A percentile compares a stretch with the other conserved stretches of the same genome.
phyloP scores from a whole-genome alignment of 768 basidiomycete species.

The Boletus speciosus region DNA sequence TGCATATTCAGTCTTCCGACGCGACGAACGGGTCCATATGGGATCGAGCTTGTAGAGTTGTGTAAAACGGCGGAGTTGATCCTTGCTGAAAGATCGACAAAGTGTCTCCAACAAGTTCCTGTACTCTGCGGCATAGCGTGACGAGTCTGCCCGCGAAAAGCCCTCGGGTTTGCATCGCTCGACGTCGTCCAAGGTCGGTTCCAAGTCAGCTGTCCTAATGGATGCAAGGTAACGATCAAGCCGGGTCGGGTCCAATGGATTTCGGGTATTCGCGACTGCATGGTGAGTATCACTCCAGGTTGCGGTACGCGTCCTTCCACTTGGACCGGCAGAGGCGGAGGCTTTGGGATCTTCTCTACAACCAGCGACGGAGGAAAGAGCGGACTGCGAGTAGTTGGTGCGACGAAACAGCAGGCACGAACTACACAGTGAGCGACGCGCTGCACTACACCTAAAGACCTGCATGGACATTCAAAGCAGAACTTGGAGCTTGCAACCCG shows the following conservation, averaged over 20 bases:
- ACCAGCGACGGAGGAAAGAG: constrained; percentile 10
- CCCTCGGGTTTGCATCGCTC: constrained; percentile 50
- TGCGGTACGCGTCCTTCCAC: not conserved
- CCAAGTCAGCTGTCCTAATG: constrained; percentile 42
- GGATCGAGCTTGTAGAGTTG: constrained; percentile 43
- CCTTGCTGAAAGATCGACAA: constrained; percentile 57
- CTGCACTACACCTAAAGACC: constrained; percentile 12
- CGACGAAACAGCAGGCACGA: constrained; percentile 13
- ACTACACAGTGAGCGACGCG: constrained; percentile 18
- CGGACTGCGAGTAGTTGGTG: constrained; percentile 26
- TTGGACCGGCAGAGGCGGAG: constrained; percentile 1
- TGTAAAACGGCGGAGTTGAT: constrained; percentile 57
- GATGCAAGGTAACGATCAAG: constrained; percentile 57
- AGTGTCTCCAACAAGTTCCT: constrained; percentile 50
- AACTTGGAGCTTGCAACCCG: not conserved
- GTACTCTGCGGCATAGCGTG: constrained; percentile 52
- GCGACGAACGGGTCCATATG: constrained; percentile 31
- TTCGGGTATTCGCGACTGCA: constrained; percentile 9
- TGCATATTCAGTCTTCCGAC: constrained; percentile 41
- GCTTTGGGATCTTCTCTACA: constrained; percentile 2
- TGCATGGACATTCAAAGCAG: constrained; percentile 19
- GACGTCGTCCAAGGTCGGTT: constrained; percentile 57
- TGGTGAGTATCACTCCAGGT: constrained; percentile 1
- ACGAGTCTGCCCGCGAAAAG: constrained; percentile 39
- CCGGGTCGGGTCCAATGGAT: constrained; percentile 41